Base-by-base conservation (phyloP, 2,329 filamentous ascomycete species). In the Neoarthrinium moseri region DNA sequence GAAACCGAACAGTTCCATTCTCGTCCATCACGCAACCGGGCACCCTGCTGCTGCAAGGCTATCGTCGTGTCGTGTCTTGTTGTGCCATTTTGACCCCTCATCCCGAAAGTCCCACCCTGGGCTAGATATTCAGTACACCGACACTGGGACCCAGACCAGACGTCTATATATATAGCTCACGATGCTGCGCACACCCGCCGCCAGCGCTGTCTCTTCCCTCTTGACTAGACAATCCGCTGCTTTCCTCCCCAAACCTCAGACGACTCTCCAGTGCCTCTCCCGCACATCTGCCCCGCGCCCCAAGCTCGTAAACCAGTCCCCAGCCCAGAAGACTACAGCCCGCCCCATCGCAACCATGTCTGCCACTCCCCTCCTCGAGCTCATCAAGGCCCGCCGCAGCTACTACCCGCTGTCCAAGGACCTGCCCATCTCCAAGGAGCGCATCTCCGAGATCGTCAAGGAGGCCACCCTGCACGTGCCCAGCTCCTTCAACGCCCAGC, bases 401-500 rank as follows among this genome's bases (percentile, higher is more conserved):
- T 70, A 78, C 75, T 90, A 91, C 73, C 67, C 73, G 43, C 79
- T 89, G 47, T 78, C 73, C 73, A 85, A 86, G 70, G 69, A 80
- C 51, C 74, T 85, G 21, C 61, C 81, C 61, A 72, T 86, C 64
- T 65, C 74, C 57, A 74, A 76, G 55, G 66, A 70, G 45, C 74
- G 78, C 59, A 73, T 91, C 67, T 70, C 80, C 59, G 79, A 87
- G 58, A 80, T 91, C 61, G 77, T 84, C 64, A 71, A 75, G 65
- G 66, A 81, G 55, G 75, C 82, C 45, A 73, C 94, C 55, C 73
- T 81, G 49, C 76, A 90, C 65, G 77, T 86, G 2, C 91, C 91
- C 33, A 86, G 81, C 43, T 83, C 85, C 53, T 96, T 96, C 84
- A 96, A 96, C 82, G 87, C 83, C 33, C 91, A 96, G 74, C 83